phyloP scores from a whole-genome alignment of 148 eudicot genomes.

The Nepenthes mirabilis region DNA sequence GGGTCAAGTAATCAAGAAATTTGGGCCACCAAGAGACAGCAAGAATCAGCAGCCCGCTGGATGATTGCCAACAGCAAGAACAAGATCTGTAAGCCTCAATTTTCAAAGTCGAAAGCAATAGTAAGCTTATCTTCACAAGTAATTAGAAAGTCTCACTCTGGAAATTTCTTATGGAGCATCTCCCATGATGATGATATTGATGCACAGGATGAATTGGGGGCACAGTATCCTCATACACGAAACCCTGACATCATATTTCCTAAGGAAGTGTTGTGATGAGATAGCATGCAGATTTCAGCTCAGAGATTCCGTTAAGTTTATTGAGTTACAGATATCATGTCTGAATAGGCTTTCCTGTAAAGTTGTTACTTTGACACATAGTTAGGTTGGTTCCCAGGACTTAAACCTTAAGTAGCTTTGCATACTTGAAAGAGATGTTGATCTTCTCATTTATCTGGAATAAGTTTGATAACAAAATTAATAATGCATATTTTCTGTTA shows the following conservation, averaged over 20 bases:
- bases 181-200: slow-evolving; percentile 14
- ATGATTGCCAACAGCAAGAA: slow-evolving; percentile 46
- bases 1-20: slow-evolving; percentile 15
- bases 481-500: too few relatives aligned
- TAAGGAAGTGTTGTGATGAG: background rate
- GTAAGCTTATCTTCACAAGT: slow-evolving; percentile 11
- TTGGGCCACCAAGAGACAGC: slow-evolving; percentile 31
- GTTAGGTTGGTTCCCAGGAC: too few relatives aligned
- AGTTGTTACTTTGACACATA: too few relatives aligned
- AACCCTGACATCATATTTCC: slow-evolving; percentile 50
- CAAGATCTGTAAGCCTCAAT: slow-evolving; percentile 13
- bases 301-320: too few relatives aligned
- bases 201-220: slow-evolving; percentile 12
- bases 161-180: slow-evolving; percentile 44
- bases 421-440: too few relatives aligned
- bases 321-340: too few relatives aligned
- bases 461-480: too few relatives aligned
- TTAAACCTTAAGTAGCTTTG: too few relatives aligned
- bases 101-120: slow-evolving; percentile 26
- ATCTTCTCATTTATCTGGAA: too few relatives aligned
- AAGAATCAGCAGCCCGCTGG: slow-evolving; percentile 54
- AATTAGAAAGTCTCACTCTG: slow-evolving; percentile 14
- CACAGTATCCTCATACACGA: slow-evolving; percentile 20
- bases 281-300: background rate
- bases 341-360: too few relatives aligned